Evolutionary conservation across 208 protist genomes (phyloP), one percentile per base, ranked within the genome.

Genomic region (Trypanosoma lewisi): DNA sequence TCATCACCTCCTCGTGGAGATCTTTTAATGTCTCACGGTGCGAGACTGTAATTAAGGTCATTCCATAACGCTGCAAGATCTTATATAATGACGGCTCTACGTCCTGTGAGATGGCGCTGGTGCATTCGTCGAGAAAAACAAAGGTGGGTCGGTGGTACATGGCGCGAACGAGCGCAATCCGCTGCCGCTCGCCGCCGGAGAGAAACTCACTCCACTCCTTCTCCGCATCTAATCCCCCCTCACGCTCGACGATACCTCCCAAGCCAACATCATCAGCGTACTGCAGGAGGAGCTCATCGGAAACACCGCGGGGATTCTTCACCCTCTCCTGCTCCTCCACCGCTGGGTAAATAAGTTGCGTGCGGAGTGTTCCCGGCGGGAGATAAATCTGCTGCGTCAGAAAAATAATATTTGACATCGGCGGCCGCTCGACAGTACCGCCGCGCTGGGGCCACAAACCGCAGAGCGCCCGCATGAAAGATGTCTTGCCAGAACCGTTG

Each of bases 81-180:
- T 42, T 51, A 67, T 95, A 96, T 12, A 97, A 71, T 25, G 53
- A 62, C 7, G 69, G 72, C 68, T 96, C 91, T 42, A 91, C 79
- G 48, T 91, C 85, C 44, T 93, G 83, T 1, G 91, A 93, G 16
- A 97, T 69, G 33, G 89, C 89, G 60, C 83, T 93, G 6, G 93
- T 97, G 74, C 87, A 95, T 55, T 97, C 93, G 63, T 97, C 93
- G 12, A 97, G 74, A 52, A 96, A 78, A 2, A 81, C 89, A 69
- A 96, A 97, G 12, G 66, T 53, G 0, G 93, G 87, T 5, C 67
- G 65, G 56, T 96, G 90, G 30, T 81, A 68, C n/a, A 95, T 47
- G 6, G 95, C 77, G 4, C 91, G 81, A 28, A 92, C 79, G 17
- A 97, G 55, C 14, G 82, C 87, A 31, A 97, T 68, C 16, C 93